These are phyloP conservation scores for Naganishia sp. DNA, from an alignment of 1,284 basidiomycete species.

Conservation along the genomic window DNA sequence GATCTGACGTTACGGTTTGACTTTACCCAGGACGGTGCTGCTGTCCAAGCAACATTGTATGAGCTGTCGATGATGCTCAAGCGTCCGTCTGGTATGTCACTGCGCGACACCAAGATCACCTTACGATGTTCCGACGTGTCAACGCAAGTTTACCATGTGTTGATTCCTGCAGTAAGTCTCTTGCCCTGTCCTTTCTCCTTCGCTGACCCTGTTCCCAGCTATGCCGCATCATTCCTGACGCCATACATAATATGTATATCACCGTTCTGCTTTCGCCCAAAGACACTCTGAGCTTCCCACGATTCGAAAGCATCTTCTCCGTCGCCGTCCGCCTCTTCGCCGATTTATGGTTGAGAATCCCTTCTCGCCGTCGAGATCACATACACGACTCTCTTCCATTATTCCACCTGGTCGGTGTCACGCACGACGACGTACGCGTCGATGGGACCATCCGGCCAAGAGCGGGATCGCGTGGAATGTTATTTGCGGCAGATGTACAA, in stretches of 20 bases:
- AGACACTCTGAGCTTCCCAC: neutral
- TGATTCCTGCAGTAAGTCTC: slow-evolving; percentile 9
- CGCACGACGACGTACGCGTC: slow-evolving; percentile 1
- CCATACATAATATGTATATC: slow-evolving; percentile 7
- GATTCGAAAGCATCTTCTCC: slow-evolving; percentile 5
- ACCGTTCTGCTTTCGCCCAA: neutral
- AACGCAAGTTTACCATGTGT: neutral
- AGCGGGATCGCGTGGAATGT: neutral
- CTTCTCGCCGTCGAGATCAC: neutral
- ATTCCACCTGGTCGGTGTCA: neutral
- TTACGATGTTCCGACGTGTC: slow-evolving; percentile 5
- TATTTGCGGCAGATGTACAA: slow-evolving; percentile 2
- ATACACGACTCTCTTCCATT: neutral
- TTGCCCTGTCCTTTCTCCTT: neutral
- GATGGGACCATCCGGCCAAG: slow-evolving; percentile 1
- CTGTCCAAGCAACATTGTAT: slow-evolving; percentile 11
- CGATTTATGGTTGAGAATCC: neutral
- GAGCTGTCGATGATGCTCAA: slow-evolving; percentile 10
- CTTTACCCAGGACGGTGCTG: neutral
- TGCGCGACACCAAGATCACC: neutral
- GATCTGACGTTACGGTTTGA: slow-evolving; percentile 9
- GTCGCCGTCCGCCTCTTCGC: slow-evolving; percentile 6
- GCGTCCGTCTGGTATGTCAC: neutral
- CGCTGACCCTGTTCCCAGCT: neutral
- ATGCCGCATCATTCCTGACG: slow-evolving; percentile 15